These are phyloP conservation scores for Vigna unguiculata DNA, from an alignment of 306 rosid species.

Conservation along the genomic window DNA sequence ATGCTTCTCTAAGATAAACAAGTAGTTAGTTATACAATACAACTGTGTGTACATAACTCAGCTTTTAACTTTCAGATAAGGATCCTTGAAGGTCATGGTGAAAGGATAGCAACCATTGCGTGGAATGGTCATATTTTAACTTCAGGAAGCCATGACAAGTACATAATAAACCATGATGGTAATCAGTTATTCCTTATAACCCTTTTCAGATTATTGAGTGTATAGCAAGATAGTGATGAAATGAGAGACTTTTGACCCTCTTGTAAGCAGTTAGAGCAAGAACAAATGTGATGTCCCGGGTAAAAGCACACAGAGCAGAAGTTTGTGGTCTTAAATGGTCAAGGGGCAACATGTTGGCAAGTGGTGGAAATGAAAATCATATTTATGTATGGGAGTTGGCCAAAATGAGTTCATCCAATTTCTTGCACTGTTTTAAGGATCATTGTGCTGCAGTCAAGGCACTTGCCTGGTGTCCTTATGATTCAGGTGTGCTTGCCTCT, in stretches of 20 bases:
- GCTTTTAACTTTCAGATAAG: slow-evolving; percentile 55
- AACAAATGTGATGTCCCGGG: slow-evolving; percentile 48
- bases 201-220: slow-evolving; percentile 1
- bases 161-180: slow-evolving; percentile 79
- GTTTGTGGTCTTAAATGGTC: slow-evolving; percentile 89
- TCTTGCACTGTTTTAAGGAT: slow-evolving; percentile 64
- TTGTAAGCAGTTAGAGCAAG: slow-evolving; percentile 63
- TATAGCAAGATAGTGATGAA: slow-evolving; percentile 1
- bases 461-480: slow-evolving; percentile 87
- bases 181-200: not conserved
- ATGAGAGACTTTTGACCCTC: slow-evolving; percentile 28
- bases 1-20: slow-evolving; percentile 28
- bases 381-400: slow-evolving; percentile 75
- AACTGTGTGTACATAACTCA: slow-evolving; percentile 1
- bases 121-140: slow-evolving; percentile 77
- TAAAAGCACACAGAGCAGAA: slow-evolving; percentile 62
- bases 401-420: slow-evolving; percentile 70
- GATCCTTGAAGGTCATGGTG: slow-evolving; percentile 57
- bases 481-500: slow-evolving; percentile 68
- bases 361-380: slow-evolving; percentile 84
- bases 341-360: slow-evolving; percentile 72
- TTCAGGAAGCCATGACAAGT: slow-evolving; percentile 80
- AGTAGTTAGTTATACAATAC: slow-evolving; percentile 3
- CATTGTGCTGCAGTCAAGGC: slow-evolving; percentile 84
- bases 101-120: slow-evolving; percentile 61